Conservation (phyloP, 495 filamentous ascomycete genomes). For the Penicillium mononematosum region DNA sequence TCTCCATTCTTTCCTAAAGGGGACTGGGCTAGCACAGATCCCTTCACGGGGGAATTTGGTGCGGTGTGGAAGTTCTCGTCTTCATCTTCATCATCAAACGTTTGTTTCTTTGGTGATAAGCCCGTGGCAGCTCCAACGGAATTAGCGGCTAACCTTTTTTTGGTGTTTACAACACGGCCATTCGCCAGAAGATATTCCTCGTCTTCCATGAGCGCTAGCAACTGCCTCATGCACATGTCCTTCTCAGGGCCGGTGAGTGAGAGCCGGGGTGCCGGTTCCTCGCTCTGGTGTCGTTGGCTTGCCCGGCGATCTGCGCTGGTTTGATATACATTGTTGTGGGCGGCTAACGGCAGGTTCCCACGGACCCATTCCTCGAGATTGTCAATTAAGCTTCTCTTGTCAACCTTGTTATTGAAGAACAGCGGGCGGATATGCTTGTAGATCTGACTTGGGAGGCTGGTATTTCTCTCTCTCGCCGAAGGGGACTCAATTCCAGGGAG, state of each 20-base stretch:
- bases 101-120: slow-evolving; percentile 27
- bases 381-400: neutral
- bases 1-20: neutral
- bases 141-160: slow-evolving; percentile 8
- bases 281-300: neutral
- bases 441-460: neutral
- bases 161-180: slow-evolving; percentile 12
- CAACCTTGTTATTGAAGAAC: slow-evolving; percentile 4
- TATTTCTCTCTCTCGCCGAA: neutral
- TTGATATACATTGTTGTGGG: neutral
- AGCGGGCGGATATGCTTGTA: slow-evolving; percentile 9
- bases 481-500: slow-evolving; percentile 6
- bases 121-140: neutral
- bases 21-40: neutral
- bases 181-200: slow-evolving; percentile 28
- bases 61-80: slow-evolving; percentile 43
- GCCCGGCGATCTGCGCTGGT: neutral
- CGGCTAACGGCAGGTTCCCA: neutral
- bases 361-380: slow-evolving; percentile 1
- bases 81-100: slow-evolving; percentile 22
- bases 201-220: slow-evolving; percentile 30
- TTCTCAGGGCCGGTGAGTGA: slow-evolving; percentile 10
- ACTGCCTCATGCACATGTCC: slow-evolving; percentile 26
- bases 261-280: neutral
- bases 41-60: slow-evolving; percentile 39